Base-by-base conservation (phyloP, 2,329 filamentous ascomycete species). In the Ascomycota sp. region DNA sequence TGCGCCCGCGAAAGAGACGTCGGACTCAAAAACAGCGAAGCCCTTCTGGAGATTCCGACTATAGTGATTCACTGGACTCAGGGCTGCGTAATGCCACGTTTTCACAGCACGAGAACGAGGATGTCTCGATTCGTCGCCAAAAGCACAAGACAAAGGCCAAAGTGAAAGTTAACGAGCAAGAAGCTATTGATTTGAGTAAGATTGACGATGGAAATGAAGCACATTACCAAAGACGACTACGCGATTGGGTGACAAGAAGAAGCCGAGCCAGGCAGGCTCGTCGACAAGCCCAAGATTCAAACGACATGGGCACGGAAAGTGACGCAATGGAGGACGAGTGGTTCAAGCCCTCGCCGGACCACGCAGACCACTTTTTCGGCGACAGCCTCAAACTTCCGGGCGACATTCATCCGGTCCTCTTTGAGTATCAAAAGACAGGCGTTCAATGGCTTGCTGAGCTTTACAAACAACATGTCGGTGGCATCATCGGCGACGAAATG, bases 401-500 rank as follows among this genome's bases (percentile, higher is more conserved):
- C 2, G 89, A 98, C 42, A 86, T 98, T 7, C 85, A 79, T 39
- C 82, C 83, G 0, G 82, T 82, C 3, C 58, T 98, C 0, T 98
- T 95, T 43, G 82, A 91, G 37, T 98, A 98, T 40, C 89, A 98
- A 44, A 94, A 93, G 51, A 94, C 83, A 0, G 85, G 86, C 4
- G 83, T 98, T 4, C 79, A 93, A 46, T 98, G 89, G 89, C 65
- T 98, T 6, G 83, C 82, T 48, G 86, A 98, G 49, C 59, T 98
- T 3, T 86, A 92, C 47, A 71, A 74, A 32, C 83, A 94, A 47
- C 69, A 77, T 35, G 83, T 93, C 5, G 89, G 89, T 17, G 89
- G 89, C 3, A 95, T 98, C 31, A 68, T 98, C 24, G 89, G 86
- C 5, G 89, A 98, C 45, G 89, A 98, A 51, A 98, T 98, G 89